These are phyloP conservation scores for Chrysosporium keratinophilum DNA, from an alignment of 2,329 filamentous ascomycete species.

Conservation along the genomic window DNA sequence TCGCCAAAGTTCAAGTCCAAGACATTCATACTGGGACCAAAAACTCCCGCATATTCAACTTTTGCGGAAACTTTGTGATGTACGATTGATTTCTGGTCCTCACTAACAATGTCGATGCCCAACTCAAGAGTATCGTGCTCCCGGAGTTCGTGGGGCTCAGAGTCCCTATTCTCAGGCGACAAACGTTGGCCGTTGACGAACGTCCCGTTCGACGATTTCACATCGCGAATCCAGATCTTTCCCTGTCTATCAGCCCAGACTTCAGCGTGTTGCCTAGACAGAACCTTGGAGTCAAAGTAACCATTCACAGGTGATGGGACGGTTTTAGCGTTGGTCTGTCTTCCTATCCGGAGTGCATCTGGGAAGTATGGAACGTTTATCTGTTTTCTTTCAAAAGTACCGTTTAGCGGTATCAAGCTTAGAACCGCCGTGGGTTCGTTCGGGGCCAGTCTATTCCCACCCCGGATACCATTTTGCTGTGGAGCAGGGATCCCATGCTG, in stretches of 20 bases:
- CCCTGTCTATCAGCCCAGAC: slow-evolving; percentile 78
- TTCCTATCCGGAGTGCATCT: slow-evolving; percentile 88
- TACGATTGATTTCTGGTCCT: slow-evolving; percentile 96
- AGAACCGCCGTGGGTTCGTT: slow-evolving; percentile 63
- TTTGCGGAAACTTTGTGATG: slow-evolving; percentile 97
- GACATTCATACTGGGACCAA: slow-evolving; percentile 56
- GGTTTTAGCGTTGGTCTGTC: slow-evolving; percentile 95
- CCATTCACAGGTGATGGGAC: slow-evolving; percentile 83
- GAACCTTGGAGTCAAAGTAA: slow-evolving; percentile 95
- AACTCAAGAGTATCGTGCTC: slow-evolving; percentile 87
- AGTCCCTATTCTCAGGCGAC: slow-evolving; percentile 90
- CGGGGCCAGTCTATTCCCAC: slow-evolving; percentile 35
- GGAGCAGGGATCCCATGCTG: slow-evolving; percentile 58
- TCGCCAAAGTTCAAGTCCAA: slow-evolving; percentile 88
- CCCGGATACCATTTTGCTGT: slow-evolving; percentile 48
- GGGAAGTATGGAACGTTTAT: slow-evolving; percentile 87
- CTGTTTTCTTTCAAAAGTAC: slow-evolving; percentile 93
- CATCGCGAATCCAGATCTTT: slow-evolving; percentile 90
- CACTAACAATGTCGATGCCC: slow-evolving; percentile 96
- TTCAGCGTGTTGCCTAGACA: slow-evolving; percentile 91
- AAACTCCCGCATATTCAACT: slow-evolving; percentile 85
- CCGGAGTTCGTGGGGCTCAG: slow-evolving; percentile 84
- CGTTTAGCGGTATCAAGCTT: slow-evolving; percentile 80
- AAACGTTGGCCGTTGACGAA: slow-evolving; percentile 90
- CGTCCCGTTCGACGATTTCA: slow-evolving; percentile 97